phyloP scores from a whole-genome alignment of 140 eudicot genomes.

The Artemisia princeps region DNA sequence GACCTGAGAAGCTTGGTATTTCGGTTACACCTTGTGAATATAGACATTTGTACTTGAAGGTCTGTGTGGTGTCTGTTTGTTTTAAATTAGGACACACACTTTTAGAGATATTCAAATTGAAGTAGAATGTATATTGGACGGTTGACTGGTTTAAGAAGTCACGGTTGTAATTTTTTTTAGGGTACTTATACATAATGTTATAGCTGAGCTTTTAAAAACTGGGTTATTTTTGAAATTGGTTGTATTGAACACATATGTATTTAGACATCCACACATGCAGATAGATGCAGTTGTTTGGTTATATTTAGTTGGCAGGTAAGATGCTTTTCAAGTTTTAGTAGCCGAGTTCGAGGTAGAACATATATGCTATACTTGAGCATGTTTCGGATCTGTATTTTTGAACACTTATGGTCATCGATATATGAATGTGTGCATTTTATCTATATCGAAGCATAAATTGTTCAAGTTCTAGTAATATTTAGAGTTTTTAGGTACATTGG shows the following conservation, averaged over 20 bases:
- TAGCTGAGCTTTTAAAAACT: background rate
- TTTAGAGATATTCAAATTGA: too few species aligned
- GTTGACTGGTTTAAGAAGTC: background rate
- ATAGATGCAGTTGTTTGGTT: background rate
- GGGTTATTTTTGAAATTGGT: background rate
- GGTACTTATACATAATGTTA: background rate
- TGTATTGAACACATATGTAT: background rate
- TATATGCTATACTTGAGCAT: constrained; percentile 5
- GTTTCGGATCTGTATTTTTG: background rate
- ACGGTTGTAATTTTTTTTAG: constrained; percentile 3
- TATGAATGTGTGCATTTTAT: background rate
- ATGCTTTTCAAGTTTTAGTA: too few species aligned
- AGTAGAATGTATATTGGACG: too few species aligned
- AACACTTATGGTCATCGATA: background rate
- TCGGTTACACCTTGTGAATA: too few species aligned
- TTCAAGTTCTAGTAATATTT: background rate
- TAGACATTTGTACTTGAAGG: too few species aligned
- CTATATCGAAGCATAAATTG: background rate
- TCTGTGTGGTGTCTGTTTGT: background rate
- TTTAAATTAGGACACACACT: background rate
- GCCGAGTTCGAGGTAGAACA: background rate
- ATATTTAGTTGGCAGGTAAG: background rate
- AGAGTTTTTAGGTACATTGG: constrained; percentile 11
- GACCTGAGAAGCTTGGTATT: background rate
- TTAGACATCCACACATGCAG: constrained; percentile 6